Base-by-base conservation (phyloP, 345 rosid genomes). In the Heritiera fomes region DNA sequence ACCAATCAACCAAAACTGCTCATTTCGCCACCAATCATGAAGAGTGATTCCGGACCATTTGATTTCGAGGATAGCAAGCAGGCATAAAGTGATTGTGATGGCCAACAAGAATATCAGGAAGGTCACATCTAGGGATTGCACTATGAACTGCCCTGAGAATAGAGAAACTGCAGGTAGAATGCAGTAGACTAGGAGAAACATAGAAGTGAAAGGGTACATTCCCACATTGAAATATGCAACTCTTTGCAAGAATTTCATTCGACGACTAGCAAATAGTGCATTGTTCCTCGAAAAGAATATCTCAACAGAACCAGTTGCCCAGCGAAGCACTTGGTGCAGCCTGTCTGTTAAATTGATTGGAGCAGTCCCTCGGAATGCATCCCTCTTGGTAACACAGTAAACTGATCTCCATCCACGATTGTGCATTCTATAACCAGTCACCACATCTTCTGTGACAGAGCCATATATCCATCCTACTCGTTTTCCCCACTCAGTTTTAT, bases 281-380 rank as follows among this genome's bases (percentile, higher is more conserved):
- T 92, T 92, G 87, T 91, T 92, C 46, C 89, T 87, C 0, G 95
- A 92, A 87, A 92, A 91, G 60, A 91, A 92, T 65, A 92, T 91
- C 88, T 92, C 97, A 0, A 92, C 97, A 0, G 95, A 92, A 14
- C 97, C 97, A 0, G 95, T 91, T 43, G 97, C 95, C 97, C 97
- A 92, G 46, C 94, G 83, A n/a, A 91, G 97, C 28, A 92, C 97
- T 77, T 88, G 97, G 66, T 92, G 94, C 47, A 92, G 90, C 81
- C 97, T 87, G 80, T 91, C 94, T 40, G 92, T 86, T 43, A 91
- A 85, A 79, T 92, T 92, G 75, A 88, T 92, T 0, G 97, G 97
- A 62, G 94, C 94, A 59, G 93, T 89, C 61, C 97, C 95, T 0
- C 93, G 88, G 77, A 91, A 92, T 0, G 93, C 93, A 75, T 92